A percentile compares a stretch with the other conserved stretches of the same genome.
These are phyloP conservation scores for Tagetes erecta DNA, from an alignment of 129 eudicot species.

Conservation along the genomic window DNA sequence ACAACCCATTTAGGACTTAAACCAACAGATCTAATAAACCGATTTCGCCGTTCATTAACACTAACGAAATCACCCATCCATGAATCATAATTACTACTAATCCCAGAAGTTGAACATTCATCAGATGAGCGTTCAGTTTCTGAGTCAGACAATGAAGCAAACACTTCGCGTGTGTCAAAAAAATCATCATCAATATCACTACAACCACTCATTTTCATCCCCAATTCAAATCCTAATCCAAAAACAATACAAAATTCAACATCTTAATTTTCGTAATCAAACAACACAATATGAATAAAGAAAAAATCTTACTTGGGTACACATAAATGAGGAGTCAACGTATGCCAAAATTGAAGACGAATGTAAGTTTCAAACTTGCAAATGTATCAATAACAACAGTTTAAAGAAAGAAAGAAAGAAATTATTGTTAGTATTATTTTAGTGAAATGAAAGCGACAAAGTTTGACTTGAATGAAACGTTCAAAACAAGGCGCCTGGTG, in stretches of 20 bases:
- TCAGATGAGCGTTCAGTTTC: conserved; percentile 52
- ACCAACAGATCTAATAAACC: conserved; percentile 56
- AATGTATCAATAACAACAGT: neutral
- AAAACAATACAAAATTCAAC: neutral
- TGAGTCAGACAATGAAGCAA: conserved; percentile 49
- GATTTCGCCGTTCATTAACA: conserved; percentile 61
- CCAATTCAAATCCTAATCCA: conserved; percentile 31
- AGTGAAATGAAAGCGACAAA: conserved; percentile 29
- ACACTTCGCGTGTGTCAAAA: conserved; percentile 64
- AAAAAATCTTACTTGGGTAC: conserved; percentile 19
- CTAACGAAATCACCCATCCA: conserved; percentile 60
- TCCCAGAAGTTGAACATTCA: conserved; percentile 44
- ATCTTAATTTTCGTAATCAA: neutral
- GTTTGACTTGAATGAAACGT: conserved; percentile 28
- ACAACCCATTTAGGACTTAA: conserved; percentile 39
- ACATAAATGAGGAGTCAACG: conserved; percentile 31
- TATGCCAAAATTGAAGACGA: conserved; percentile 23
- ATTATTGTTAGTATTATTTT: neutral
- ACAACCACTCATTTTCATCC: conserved; percentile 40
- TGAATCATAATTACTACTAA: conserved; percentile 26
- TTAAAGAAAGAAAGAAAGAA: neutral
- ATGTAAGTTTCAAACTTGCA: neutral
- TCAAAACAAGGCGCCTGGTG: conserved; percentile 21
- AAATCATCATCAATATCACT: conserved; percentile 55
- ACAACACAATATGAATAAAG: conserved; percentile 2